phyloP scores from a whole-genome alignment of 176 grass and related monocot genomes.

The Chrysopogon serrulatus region DNA sequence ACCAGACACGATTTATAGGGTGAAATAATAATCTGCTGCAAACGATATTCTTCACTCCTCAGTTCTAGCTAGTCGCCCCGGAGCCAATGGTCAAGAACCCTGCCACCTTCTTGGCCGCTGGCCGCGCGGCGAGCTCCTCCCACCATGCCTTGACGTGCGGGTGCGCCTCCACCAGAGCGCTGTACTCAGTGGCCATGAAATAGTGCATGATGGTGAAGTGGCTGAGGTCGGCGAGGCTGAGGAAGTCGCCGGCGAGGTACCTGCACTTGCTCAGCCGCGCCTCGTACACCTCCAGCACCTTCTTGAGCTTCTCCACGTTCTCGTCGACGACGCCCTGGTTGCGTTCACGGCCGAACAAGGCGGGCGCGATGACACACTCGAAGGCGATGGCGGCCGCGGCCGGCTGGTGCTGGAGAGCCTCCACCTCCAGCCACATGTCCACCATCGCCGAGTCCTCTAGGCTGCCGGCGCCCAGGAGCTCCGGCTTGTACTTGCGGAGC shows the following conservation, averaged over 20 bases:
- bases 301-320: constrained; percentile 8
- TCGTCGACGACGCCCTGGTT: constrained; percentile 33
- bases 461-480: neutral
- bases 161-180: constrained; percentile 2
- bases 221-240: constrained; percentile 50
- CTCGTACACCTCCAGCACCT: constrained; percentile 43
- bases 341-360: constrained; percentile 9
- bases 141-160: constrained; percentile 43
- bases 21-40: no score
- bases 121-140: constrained; percentile 35
- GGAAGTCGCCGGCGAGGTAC: constrained; percentile 37
- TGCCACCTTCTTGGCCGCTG: constrained; percentile 19
- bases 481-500: constrained; percentile 5
- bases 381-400: neutral
- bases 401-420: constrained; percentile 22
- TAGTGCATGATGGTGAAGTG: constrained; percentile 30
- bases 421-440: constrained; percentile 34
- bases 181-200: constrained; percentile 41
- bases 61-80: no score
- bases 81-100: neutral
- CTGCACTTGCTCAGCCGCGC: neutral
- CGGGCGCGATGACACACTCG: constrained; percentile 19
- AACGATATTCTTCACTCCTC: no score
- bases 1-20: no score
- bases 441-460: neutral